Base-by-base conservation (phyloP, 805 yeast species). In the Teunomyces cretensis region DNA sequence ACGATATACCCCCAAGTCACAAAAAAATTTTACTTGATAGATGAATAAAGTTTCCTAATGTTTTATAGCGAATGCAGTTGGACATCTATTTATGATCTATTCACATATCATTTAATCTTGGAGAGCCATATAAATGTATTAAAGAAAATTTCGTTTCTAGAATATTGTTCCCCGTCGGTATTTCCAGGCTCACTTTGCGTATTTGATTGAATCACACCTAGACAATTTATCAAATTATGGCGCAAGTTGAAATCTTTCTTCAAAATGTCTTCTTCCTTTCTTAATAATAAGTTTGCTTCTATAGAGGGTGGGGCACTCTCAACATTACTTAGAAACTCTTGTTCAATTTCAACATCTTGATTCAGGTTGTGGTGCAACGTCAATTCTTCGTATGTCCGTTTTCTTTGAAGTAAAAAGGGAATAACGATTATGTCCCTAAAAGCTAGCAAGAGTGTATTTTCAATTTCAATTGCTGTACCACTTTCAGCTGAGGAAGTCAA, bases 351-450 rank as follows among this genome's bases (percentile, higher is more conserved):
- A 6, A 9, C 24, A 13, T 33, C 22, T 8, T 8, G 12, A 12
- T 22, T n/a, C 28, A 16, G 27, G 13, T 35, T 22, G 14, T 12
- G 9, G 27, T 19, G 17, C 12, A 35, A 13, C 3, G 32, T 26
- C n/a, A 14, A 13, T 16, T 32, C 35, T 28, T 41, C 38, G 11
- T 22, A 33, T 2, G 13, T 32, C 15, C 14, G 17, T 33, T 46
- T 48, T 30, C 67, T 43, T 19, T 52, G 52, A 9, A 54, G 40
- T 9, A 66, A 47, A 26, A 56, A 50, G 2, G 72, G 70, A 2
- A 51, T 33, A 2, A 67, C 38, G 13, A 67, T 48, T 8, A 55
- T 51, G 32, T 65, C 65, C 31, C 67, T 54, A 42, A 64, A 67
- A 7, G 68, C 56, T 22, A 55, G 43, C 13, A 67, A 41, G 9